Evolutionary conservation across 805 yeast species (phyloP).

Genomic region (Metschnikowia anglica): DNA sequence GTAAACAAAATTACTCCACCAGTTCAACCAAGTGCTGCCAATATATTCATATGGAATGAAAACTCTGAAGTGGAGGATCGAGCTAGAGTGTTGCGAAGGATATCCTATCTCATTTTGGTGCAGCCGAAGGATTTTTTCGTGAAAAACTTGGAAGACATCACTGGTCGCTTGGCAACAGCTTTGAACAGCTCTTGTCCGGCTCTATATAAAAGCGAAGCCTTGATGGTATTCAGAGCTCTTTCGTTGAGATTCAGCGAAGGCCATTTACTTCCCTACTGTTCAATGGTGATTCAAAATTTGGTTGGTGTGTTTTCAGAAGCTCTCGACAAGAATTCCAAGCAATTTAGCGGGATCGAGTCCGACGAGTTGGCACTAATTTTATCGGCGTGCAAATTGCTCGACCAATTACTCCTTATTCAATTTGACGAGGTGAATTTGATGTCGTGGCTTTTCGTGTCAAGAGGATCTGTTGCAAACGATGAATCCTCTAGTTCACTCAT

Average conservation of each 20-base stretch:
- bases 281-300: conserved; percentile 60
- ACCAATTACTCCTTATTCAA: conserved; percentile 63
- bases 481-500: conserved; percentile 37
- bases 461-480: conserved; percentile 48
- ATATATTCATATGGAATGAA: conserved; percentile 73
- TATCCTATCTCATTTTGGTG: conserved; percentile 61
- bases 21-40: conserved; percentile 50
- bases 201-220: conserved; percentile 43
- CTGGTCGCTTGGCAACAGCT: conserved; percentile 36
- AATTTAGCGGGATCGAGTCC: conserved; percentile 27
- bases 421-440: conserved; percentile 73
- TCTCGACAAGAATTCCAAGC: conserved; percentile 26
- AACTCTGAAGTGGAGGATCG: conserved; percentile 56
- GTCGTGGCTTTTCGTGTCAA: conserved; percentile 85
- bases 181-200: conserved; percentile 34
- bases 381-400: conserved; percentile 75
- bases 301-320: conserved; percentile 48
- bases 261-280: conserved; percentile 71
- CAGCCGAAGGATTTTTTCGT: conserved; percentile 59
- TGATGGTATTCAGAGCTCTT: conserved; percentile 62
- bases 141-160: conserved; percentile 48
- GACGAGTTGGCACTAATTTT: conserved; percentile 46
- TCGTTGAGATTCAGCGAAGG: conserved; percentile 59
- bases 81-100: conserved; percentile 54
- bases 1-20: conserved; percentile 35